Percentiles rank a stretch among this genome's conserved stretches.
These are phyloP conservation scores for Jatropha podagrica DNA, from an alignment of 441 rosid genomes.

Conservation along the genomic window DNA sequence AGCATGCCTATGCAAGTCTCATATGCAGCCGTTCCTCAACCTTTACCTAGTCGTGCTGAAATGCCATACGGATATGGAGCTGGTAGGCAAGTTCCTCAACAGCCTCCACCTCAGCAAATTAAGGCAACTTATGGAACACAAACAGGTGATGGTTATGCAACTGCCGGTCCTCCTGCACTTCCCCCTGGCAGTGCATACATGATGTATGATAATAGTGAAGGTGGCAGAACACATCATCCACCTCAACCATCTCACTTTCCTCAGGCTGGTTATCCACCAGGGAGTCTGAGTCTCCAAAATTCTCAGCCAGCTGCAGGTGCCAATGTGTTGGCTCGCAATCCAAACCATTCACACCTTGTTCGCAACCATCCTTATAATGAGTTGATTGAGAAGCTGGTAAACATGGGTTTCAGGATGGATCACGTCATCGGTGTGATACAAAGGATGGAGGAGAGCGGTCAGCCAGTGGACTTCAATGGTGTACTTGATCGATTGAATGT, in stretches of 20 bases:
- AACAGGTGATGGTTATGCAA: conserved; percentile 56
- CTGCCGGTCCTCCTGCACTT: conserved; percentile 54
- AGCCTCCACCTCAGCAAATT: conserved; percentile 63
- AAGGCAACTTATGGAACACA: conserved; percentile 58
- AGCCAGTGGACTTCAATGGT: conserved; percentile 70
- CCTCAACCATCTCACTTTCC: conserved; percentile 65
- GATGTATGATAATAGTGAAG: conserved; percentile 66
- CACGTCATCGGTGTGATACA: conserved; percentile 69
- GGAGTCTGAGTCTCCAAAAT: conserved; percentile 40
- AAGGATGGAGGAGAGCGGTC: conserved; percentile 89
- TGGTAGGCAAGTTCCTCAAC: conserved; percentile 57
- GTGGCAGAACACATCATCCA: conserved; percentile 50
- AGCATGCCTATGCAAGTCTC: conserved; percentile 69
- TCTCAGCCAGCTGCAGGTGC: conserved; percentile 44
- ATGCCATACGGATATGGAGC: conserved; percentile 61
- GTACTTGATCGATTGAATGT: conserved; percentile 75
- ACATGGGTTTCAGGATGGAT: conserved; percentile 92
- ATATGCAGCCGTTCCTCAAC: conserved; percentile 66
- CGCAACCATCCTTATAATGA: conserved; percentile 68
- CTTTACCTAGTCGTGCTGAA: conserved; percentile 58
- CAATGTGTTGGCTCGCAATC: conserved; percentile 41
- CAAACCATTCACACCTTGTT: conserved; percentile 44
- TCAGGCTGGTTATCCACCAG: conserved; percentile 63
- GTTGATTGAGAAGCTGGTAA: conserved; percentile 72
- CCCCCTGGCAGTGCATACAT: conserved; percentile 62